Conservation (phyloP, 768 basidiomycete species). For the Fomitopsis pulvina region DNA sequence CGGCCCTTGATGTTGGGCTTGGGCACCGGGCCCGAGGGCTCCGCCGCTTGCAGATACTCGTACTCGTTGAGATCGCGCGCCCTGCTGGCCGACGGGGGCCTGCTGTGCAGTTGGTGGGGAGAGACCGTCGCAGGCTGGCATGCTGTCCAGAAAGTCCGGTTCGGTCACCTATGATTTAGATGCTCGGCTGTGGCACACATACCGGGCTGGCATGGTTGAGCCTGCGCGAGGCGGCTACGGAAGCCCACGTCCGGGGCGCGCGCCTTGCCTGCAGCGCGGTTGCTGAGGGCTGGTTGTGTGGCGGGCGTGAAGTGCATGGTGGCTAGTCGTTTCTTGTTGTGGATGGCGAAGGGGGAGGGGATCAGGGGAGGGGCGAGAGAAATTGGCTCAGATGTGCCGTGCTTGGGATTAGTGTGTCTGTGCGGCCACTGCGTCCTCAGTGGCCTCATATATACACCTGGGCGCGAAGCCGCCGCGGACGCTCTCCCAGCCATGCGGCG, state of each 20-base stretch:
- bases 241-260: neutral
- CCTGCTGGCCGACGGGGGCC: neutral
- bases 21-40: neutral
- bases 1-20: constrained; percentile 2
- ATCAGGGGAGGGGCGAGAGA: neutral
- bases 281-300: neutral
- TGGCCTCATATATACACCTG: too few species aligned
- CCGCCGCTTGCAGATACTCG: neutral
- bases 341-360: neutral
- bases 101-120: neutral
- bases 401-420: too few species aligned
- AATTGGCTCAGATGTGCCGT: too few species aligned
- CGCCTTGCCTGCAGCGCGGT: constrained; percentile 1
- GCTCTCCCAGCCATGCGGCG: too few species aligned
- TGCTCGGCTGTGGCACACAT: neutral
- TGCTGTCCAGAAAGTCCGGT: neutral
- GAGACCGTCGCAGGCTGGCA: neutral
- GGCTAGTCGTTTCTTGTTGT: neutral
- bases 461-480: too few species aligned
- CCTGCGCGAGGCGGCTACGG: neutral
- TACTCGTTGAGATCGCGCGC: neutral
- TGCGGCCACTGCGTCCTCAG: too few species aligned
- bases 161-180: neutral
- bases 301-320: neutral
- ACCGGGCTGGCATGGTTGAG: neutral